Base-by-base conservation (phyloP, 257 asterid species). In the Ocimum tenuiflorum region DNA sequence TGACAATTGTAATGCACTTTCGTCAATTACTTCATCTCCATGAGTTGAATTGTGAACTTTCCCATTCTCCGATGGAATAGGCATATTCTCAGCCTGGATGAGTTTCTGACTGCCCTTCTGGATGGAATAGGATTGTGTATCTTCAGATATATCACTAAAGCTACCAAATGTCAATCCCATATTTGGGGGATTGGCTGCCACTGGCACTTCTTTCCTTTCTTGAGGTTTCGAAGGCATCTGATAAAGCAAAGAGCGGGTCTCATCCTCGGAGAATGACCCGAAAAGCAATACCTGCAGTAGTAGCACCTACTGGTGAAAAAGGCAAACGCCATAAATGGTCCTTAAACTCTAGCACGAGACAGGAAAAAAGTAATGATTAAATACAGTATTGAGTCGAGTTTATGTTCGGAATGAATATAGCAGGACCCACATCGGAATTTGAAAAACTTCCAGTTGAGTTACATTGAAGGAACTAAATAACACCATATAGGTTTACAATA, bases 221-320 rank as follows among this genome's bases (percentile, higher is more conserved):
- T 27, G 71, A 6, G 70, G 50, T 41, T 72, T 72, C n/a, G 35
- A 54, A 64, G 86, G 73, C 36, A 76, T 65, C 61, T 75, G 70
- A 50, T 64, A 70, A 67, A 83, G 77, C 78, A 62, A 80, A 12
- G 91, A 75, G 67, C 68, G 80, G 60, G 91, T 80, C 82, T 91
- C 98, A 54, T 85, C 91, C 85, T 84, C 96, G 3, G 88, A 78
- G 81, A 92, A 92, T 55, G 99, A 92, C 68, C 99, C 99, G 76
- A 92, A 92, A 63, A 92, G 57, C 18, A 92, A 55, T 71, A 86
- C 81, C 99, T 92, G 13, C 12, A 52, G 55, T 58, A 15, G 59
- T 15, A 12, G n/a, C 41, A 62, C n/a, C n/a, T n/a, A n/a, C n/a
- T n/a, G n/a, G n/a, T n/a, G 27, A 27, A 51, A 52, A 29, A 27